phyloP scores from a whole-genome alignment of 2,329 filamentous ascomycete genomes.

The Mycogone perniciosa region DNA sequence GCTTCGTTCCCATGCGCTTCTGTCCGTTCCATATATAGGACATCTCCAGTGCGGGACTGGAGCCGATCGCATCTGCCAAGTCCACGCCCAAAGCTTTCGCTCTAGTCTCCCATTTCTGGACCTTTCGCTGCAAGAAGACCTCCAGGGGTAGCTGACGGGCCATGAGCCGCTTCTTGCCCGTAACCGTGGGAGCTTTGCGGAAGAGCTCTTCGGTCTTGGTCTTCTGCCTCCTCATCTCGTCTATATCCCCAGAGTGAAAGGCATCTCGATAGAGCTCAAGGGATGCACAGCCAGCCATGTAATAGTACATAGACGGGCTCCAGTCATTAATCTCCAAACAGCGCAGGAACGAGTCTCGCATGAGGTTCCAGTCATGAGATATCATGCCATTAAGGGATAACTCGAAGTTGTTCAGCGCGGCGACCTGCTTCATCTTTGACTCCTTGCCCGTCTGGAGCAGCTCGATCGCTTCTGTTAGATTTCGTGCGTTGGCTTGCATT shows the following conservation, averaged over 20 bases:
- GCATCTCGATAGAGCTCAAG: constrained; percentile 72
- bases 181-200: constrained; percentile 62
- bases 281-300: constrained; percentile 72
- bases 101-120: constrained; percentile 80
- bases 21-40: constrained; percentile 88
- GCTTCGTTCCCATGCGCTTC: constrained; percentile 64
- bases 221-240: constrained; percentile 50
- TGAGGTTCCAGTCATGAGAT: constrained; percentile 67
- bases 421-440: constrained; percentile 80
- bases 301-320: constrained; percentile 86
- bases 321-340: constrained; percentile 82
- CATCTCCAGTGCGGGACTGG: constrained; percentile 83
- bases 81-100: constrained; percentile 60
- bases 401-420: constrained; percentile 81
- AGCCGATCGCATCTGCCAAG: constrained; percentile 72
- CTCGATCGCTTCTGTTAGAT: constrained; percentile 61
- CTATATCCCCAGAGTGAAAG: constrained; percentile 29
- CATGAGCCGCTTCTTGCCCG: constrained; percentile 86
- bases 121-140: constrained; percentile 73
- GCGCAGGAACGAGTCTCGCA: constrained; percentile 65
- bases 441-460: constrained; percentile 54
- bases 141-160: constrained; percentile 86
- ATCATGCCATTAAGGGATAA: constrained; percentile 73
- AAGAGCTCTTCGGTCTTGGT: constrained; percentile 63
- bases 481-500: constrained; percentile 59